These are phyloP conservation scores for Saccharomycopsis babjevae DNA, from an alignment of 805 yeast genomes.

Conservation along the genomic window DNA sequence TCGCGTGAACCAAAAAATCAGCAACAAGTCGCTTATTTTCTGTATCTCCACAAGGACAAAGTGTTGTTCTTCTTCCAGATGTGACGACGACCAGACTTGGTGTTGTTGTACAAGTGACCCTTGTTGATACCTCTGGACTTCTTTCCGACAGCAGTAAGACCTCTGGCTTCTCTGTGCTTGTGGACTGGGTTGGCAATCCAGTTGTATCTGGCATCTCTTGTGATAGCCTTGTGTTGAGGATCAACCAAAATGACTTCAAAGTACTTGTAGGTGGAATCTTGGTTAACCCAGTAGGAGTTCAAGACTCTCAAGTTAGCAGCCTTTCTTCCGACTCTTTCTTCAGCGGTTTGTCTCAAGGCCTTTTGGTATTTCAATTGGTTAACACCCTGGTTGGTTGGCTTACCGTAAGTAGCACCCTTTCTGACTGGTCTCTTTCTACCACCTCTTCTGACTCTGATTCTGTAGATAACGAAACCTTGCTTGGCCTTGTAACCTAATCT, in stretches of 20 bases:
- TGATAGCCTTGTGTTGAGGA: constrained; percentile 97
- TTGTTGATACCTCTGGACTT: constrained; percentile 99
- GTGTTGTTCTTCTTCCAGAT: constrained; percentile 99
- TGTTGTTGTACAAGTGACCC: constrained; percentile 99
- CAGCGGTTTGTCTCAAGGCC: constrained; percentile 96
- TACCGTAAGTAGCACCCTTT: constrained; percentile 99
- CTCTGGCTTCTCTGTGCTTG: constrained; percentile 99
- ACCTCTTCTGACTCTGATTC: constrained; percentile 99
- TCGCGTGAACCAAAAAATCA: not conserved
- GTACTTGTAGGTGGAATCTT: constrained; percentile 99
- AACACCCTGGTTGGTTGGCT: constrained; percentile 99
- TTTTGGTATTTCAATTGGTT: constrained; percentile 99
- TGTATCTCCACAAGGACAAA: constrained; percentile 98
- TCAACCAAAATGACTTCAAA: constrained; percentile 96
- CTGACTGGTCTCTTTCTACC: constrained; percentile 99
- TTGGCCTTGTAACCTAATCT: constrained; percentile 99
- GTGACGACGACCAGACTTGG: constrained; percentile 97
- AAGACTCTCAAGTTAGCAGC: constrained; percentile 98
- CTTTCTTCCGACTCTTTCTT: constrained; percentile 99
- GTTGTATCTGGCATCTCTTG: constrained; percentile 98
- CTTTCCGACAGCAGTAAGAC: constrained; percentile 97
- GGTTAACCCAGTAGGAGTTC: constrained; percentile 99
- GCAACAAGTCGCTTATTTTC: constrained; percentile 41
- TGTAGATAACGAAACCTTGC: constrained; percentile 98
- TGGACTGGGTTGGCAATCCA: constrained; percentile 99